A percentile compares a stretch with the other conserved stretches of the same genome.
phyloP scores from a whole-genome alignment of 192 early-diverging fungal species.

The Entomortierella lignicola region DNA sequence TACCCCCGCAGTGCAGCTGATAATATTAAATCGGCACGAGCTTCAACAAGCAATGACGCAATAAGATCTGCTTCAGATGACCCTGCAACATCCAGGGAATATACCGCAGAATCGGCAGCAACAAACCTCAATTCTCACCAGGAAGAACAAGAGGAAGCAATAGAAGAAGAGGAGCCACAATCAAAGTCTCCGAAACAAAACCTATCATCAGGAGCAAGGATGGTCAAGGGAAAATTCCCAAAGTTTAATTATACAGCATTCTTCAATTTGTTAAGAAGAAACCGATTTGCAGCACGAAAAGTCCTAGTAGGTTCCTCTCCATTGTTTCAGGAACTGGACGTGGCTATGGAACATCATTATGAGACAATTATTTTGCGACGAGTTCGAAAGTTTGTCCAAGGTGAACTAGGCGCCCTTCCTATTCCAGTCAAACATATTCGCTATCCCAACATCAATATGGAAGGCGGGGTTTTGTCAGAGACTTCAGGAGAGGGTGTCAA shows the following conservation, averaged over 20 bases:
- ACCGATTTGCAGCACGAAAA: slow-evolving; percentile 31
- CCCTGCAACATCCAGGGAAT: background rate
- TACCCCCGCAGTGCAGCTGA: background rate
- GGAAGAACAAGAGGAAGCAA: background rate
- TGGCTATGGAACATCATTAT: slow-evolving; percentile 44
- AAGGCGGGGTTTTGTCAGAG: background rate
- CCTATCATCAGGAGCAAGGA: slow-evolving; percentile 6
- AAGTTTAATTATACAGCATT: slow-evolving; percentile 49
- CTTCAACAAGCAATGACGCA: background rate
- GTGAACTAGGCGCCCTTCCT: slow-evolving; percentile 30
- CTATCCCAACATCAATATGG: slow-evolving; percentile 1
- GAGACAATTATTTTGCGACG: slow-evolving; percentile 53
- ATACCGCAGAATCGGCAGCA: background rate
- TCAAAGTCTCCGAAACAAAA: background rate
- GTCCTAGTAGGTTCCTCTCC: slow-evolving; percentile 59
- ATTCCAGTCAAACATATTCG: slow-evolving; percentile 24
- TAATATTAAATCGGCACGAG: too few relatives aligned
- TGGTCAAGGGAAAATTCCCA: slow-evolving; percentile 24
- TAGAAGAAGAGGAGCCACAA: background rate
- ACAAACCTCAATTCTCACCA: background rate
- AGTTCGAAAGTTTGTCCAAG: slow-evolving; percentile 37
- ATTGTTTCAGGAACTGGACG: slow-evolving; percentile 53
- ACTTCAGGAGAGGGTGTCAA: background rate
- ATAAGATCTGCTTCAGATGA: background rate
- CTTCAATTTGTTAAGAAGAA: slow-evolving; percentile 45